Evolutionary conservation across 495 filamentous ascomycete genomes (phyloP).

Genomic region (Hyphodiscus hymeniophilus): DNA sequence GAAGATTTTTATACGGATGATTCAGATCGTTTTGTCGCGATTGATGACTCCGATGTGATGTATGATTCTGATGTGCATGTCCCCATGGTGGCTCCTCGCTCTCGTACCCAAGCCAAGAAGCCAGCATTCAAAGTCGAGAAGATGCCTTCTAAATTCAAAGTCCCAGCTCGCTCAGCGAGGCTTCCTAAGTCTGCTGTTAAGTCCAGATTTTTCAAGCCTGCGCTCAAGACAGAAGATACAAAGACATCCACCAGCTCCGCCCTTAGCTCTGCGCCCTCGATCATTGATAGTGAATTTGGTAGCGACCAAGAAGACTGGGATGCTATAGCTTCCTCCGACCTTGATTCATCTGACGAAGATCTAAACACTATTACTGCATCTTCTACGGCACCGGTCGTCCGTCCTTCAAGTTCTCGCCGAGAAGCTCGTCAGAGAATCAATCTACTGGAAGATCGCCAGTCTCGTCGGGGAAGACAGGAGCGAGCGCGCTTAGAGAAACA

Average conservation of each 20-base stretch:
- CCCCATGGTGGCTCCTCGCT: constrained; percentile 3
- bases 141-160: not conserved
- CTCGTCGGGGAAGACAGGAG: constrained; percentile 20
- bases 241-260: constrained; percentile 4
- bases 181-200: not conserved
- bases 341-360: constrained; percentile 4
- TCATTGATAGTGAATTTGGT: constrained; percentile 7
- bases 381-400: constrained; percentile 7
- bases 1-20: constrained; percentile 8
- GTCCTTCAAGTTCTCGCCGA: not conserved
- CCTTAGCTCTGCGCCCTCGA: not conserved
- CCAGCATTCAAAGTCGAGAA: not conserved
- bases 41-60: constrained; percentile 34
- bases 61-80: constrained; percentile 7
- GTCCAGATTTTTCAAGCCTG: not conserved
- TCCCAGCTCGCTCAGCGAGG: not conserved
- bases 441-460: constrained; percentile 14
- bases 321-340: not conserved
- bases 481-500: constrained; percentile 55
- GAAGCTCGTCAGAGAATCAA: constrained; percentile 24
- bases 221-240: constrained; percentile 7
- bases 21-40: constrained; percentile 14
- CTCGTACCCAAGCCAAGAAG: not conserved
- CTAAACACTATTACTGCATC: not conserved
- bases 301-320: constrained; percentile 2